Conservation (phyloP, 805 yeast species). For the Starmerella bombi region DNA sequence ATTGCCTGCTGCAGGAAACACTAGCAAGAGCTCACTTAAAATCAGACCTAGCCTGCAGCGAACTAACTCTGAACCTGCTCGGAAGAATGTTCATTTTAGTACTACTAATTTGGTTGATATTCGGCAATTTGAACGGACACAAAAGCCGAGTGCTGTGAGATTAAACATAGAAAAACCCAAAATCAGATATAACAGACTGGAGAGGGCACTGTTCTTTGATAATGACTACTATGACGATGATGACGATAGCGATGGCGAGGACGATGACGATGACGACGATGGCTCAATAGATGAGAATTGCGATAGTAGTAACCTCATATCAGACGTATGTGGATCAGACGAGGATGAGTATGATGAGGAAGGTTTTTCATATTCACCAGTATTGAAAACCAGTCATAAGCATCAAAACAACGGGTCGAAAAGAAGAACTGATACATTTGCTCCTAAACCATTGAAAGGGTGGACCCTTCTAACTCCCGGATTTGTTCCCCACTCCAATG, state of each 20-base stretch:
- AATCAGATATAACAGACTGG: conserved; percentile 26
- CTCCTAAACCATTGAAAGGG: background rate
- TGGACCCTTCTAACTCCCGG: conserved; percentile 17
- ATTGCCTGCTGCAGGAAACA: no score
- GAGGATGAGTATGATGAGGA: conserved; percentile 1
- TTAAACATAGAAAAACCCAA: background rate
- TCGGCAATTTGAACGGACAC: conserved; percentile 56
- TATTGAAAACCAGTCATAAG: background rate
- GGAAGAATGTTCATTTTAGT: conserved; percentile 66
- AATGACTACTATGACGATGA: conserved; percentile 18
- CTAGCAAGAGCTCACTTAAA: conserved; percentile 63
- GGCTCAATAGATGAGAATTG: background rate
- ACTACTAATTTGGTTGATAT: conserved; percentile 40
- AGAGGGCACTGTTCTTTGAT: conserved; percentile 41
- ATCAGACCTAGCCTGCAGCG: conserved; percentile 27
- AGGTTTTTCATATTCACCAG: background rate
- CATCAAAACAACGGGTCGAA: background rate
- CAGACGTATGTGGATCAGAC: background rate
- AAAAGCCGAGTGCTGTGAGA: conserved; percentile 58
- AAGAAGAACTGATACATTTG: background rate
- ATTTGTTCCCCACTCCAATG: conserved; percentile 15
- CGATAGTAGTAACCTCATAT: background rate
- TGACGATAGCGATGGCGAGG: conserved; percentile 3
- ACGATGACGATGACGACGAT: background rate
- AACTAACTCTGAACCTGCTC: conserved; percentile 29